Evolutionary conservation across 495 filamentous ascomycete genomes (phyloP), one percentile per base, ranked within the genome.

Genomic region (Lasiosphaeriaceae sp.): DNA sequence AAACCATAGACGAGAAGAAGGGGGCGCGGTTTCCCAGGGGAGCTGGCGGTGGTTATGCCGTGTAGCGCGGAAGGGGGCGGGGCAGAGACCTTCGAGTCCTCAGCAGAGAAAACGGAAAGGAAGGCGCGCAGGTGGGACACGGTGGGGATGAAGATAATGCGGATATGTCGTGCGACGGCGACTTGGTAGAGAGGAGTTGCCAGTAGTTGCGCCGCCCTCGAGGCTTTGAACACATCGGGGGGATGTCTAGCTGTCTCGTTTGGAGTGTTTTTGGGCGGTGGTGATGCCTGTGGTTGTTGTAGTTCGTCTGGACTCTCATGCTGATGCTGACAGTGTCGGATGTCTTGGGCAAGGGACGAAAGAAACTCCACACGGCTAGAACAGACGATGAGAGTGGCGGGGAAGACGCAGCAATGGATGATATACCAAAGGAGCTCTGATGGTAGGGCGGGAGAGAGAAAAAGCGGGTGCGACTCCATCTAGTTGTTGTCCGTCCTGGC

Each of bases 111-210:
- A 44, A 81, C 76, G 31, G 87, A 72, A 0, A 96, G 76, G 65
- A 85, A 90, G 23, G 90, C 90, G 52, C 88, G 85, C 6, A 96
- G 81, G 73, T 87, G 84, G 31, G 89, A 84, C 41, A 95, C 70
- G 6, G 85, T 89, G 11, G 89, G 84, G 57, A 84, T 79, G 71
- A 91, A 96, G 35, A 83, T 74, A 2, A 92, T 67, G 51, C 78
- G 81, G 57, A 92, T 79, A 55, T 81, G 80, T 51, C 80, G 80
- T n/a, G 89, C 85, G 20, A 77, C 77, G 16, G 86, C 77, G 37
- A 96, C 75, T 47, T 87, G 77, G 57, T 85, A 79, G 46, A 96
- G 82, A 2, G 87, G 86, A 52, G 86, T 84, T 14, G 78, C 74
- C 16, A 87, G 66, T 23, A 90, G 73, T 47, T 69, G 44, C 11